phyloP scores from a whole-genome alignment of 2,329 filamentous ascomycete genomes.

The Diaporthe australafricana region DNA sequence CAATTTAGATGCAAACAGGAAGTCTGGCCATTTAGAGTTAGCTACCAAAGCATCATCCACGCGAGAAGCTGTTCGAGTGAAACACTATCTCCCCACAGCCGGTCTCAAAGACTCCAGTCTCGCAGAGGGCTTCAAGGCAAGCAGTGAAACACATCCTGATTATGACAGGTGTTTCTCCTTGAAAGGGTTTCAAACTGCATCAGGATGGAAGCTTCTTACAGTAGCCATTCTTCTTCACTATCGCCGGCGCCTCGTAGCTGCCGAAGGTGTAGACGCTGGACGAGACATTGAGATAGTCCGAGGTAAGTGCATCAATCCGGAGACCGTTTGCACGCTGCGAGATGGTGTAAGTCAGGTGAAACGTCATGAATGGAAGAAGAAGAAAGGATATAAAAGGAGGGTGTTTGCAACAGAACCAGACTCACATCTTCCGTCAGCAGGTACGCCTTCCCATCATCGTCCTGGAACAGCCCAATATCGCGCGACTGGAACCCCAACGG shows the following conservation, averaged over 20 bases:
- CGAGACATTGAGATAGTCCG: constrained; percentile 66
- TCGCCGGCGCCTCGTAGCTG: constrained; percentile 69
- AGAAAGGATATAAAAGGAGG: background rate
- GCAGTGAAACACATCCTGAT: too few relatives aligned
- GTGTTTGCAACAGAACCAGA: constrained; percentile 7
- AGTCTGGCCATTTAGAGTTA: too few relatives aligned
- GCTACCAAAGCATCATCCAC: too few relatives aligned
- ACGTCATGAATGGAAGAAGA: background rate
- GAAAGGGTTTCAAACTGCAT: too few relatives aligned
- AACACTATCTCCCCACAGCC: too few relatives aligned
- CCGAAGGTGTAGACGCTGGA: constrained; percentile 62
- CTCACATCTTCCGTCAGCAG: constrained; percentile 72
- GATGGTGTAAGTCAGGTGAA: background rate
- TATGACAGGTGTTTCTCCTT: too few relatives aligned
- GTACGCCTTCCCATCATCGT: constrained; percentile 71
- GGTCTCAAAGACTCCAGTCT: too few relatives aligned
- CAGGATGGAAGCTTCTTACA: constrained; percentile 46
- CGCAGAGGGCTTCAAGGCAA: too few relatives aligned
- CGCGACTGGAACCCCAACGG: constrained; percentile 45
- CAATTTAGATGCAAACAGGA: constrained; percentile 70
- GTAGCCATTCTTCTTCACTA: constrained; percentile 70
- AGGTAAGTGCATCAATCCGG: constrained; percentile 65
- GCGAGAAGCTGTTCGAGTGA: too few relatives aligned
- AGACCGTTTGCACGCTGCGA: constrained; percentile 62
- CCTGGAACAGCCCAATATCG: constrained; percentile 71